A percentile compares a stretch with the other conserved stretches of the same genome.
Conservation (phyloP, 1,284 basidiomycete genomes). For the Stygiomarasmius scandens region DNA sequence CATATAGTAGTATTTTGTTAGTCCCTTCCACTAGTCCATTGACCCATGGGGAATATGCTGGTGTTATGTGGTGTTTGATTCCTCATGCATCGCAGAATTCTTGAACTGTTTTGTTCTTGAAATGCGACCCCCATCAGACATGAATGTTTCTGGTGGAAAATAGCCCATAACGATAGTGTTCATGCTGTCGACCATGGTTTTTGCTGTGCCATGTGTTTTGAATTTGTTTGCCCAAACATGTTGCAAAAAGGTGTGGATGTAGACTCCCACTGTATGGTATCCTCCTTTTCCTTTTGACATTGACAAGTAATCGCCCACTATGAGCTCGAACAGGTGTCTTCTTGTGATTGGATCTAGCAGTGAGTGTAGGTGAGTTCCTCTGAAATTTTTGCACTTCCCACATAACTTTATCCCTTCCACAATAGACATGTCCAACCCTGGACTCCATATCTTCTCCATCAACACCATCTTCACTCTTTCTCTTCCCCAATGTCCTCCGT, state of each 20-base stretch:
- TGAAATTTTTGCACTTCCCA: constrained; percentile 29
- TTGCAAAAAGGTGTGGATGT: constrained; percentile 30
- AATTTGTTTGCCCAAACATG: constrained; percentile 29
- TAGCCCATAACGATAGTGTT: constrained; percentile 26
- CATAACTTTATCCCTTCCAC: constrained; percentile 31
- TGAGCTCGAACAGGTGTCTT: constrained; percentile 35
- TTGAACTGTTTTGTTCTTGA: constrained; percentile 34
- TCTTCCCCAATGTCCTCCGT: constrained; percentile 31
- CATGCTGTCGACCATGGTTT: constrained; percentile 27
- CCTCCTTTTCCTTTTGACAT: constrained; percentile 36
- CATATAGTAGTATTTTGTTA: too few species aligned
- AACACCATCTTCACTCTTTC: constrained; percentile 31
- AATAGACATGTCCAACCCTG: constrained; percentile 31
- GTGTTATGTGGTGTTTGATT: constrained; percentile 23
- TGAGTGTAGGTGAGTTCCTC: constrained; percentile 26
- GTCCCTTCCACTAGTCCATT: too few species aligned
- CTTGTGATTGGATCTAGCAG: constrained; percentile 39
- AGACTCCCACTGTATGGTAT: constrained; percentile 28
- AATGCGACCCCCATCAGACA: constrained; percentile 43
- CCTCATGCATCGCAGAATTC: constrained; percentile 29
- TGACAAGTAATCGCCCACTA: constrained; percentile 36
- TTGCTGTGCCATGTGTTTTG: constrained; percentile 26
- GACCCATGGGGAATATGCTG: constrained; percentile 43
- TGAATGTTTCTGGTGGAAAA: constrained; percentile 31
- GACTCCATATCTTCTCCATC: constrained; percentile 29